These are phyloP conservation scores for Mucuna pruriens DNA, from an alignment of 306 rosid genomes.

Conservation along the genomic window DNA sequence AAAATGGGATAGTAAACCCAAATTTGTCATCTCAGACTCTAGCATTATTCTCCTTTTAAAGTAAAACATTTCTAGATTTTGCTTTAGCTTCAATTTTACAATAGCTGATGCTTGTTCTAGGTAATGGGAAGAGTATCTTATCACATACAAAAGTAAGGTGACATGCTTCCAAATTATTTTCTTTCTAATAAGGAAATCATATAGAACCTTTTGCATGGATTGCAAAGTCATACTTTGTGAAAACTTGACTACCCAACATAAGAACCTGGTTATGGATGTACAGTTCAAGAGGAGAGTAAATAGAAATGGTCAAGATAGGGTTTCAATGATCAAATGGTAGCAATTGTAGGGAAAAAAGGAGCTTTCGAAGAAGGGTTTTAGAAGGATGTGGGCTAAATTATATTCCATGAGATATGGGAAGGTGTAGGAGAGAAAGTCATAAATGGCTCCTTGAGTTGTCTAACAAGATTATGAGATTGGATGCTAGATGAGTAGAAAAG, in stretches of 20 bases:
- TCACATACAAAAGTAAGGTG: not conserved
- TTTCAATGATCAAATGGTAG: slow-evolving; percentile 20
- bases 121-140: not conserved
- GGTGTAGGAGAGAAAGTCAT: not conserved
- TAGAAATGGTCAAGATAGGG: not conserved
- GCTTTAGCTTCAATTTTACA: not conserved
- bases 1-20: no score
- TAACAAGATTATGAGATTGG: not conserved
- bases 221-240: not conserved
- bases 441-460: not conserved
- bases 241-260: not conserved
- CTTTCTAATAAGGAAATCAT: not conserved
- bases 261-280: not conserved
- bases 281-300: not conserved
- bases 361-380: not conserved
- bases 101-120: not conserved
- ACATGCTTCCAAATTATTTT: not conserved
- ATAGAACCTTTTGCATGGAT: not conserved
- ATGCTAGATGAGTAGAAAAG: not conserved
- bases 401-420: not conserved
- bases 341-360: not conserved
- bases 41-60: no score
- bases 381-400: not conserved
- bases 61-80: not conserved
- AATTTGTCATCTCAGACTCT: no score